Evolutionary conservation across 1,139 yeast species (phyloP), one percentile per base, ranked within the genome.

Genomic region (Zygosaccharomyces sapae): DNA sequence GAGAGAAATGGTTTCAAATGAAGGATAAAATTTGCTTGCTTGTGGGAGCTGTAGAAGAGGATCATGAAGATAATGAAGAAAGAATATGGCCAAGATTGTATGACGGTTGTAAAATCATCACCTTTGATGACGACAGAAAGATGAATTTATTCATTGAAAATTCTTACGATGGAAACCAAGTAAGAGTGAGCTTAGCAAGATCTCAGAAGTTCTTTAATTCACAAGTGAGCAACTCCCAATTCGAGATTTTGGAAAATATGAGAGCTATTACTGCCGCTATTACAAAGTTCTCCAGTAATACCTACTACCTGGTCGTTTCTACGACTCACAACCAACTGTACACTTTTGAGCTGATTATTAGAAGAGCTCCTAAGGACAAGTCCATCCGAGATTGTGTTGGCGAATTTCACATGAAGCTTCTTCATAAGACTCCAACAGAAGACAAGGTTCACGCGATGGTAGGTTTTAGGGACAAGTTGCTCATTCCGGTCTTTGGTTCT

Each of bases 341-440:
- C 10, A 57, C 63, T 0, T 59, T 45, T 38, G 47, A 50, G 25
- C 16, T 55, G 24, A 27, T 52, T 10, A 27, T 41, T 2, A 40
- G 51, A 13, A 51, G 59, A 52, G n/a, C 65, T 2, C 27, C 41
- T 66, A 52, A 56, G n/a, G 48, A 40, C 24, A 31, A 45, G n/a
- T 13, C 25, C 3, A 10, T 10, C 5, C 12, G 12, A 12, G 9
- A 24, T 7, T 5, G n/a, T 27, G 31, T 19, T 3, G 40, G 40
- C n/a, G 24, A 20, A 5, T 56, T 51, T 33, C 56, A 65, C 2
- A 56, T 86, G 18, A 66, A 69, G 38, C 70, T 80, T 24, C 58
- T 83, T 3, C 95, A 90, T 65, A 72, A 72, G 49, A 90, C 97
- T 0, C 63, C 68, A 24, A 67, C 85, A 0, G 81, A 77, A 5